phyloP scores from a whole-genome alignment of 2,329 filamentous ascomycete species.

The Kalaharituber pfeilii region DNA sequence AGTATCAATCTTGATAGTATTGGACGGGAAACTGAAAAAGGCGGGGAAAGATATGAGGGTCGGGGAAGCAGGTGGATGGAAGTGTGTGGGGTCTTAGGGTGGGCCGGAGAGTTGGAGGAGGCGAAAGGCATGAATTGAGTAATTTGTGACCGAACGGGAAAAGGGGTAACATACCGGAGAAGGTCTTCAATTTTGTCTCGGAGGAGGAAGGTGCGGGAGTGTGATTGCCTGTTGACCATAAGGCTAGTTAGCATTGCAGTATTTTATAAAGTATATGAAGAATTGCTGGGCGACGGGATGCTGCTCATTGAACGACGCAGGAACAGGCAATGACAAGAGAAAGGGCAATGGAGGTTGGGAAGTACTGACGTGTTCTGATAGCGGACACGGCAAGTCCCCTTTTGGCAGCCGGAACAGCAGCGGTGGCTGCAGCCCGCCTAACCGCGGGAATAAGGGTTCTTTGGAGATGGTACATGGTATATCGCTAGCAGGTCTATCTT shows the following conservation, averaged over 20 bases:
- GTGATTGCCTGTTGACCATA: neutral
- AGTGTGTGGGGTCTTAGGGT: neutral
- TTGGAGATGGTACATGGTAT: too few relatives aligned
- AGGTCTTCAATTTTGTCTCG: conserved; percentile 7
- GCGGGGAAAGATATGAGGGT: neutral
- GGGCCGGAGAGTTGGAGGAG: neutral
- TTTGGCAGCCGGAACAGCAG: neutral
- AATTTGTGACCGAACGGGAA: neutral
- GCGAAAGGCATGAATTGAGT: neutral
- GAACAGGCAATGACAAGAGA: neutral
- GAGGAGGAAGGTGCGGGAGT: neutral
- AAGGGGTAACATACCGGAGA: conserved; percentile 8
- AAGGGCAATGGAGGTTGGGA: neutral
- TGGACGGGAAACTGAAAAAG: neutral
- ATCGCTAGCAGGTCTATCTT: too few relatives aligned
- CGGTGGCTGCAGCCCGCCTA: neutral
- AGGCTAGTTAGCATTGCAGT: neutral
- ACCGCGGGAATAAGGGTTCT: neutral
- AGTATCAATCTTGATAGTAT: neutral
- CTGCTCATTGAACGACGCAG: too few relatives aligned
- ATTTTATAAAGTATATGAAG: too few relatives aligned
- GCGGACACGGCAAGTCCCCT: neutral
- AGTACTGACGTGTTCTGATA: neutral
- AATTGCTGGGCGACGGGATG: too few relatives aligned
- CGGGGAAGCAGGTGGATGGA: neutral